A percentile compares a stretch with the other conserved stretches of the same genome.
Evolutionary conservation across 192 early-diverging fungal genomes (phyloP).

Genomic region (Anaeromyces robustus): DNA sequence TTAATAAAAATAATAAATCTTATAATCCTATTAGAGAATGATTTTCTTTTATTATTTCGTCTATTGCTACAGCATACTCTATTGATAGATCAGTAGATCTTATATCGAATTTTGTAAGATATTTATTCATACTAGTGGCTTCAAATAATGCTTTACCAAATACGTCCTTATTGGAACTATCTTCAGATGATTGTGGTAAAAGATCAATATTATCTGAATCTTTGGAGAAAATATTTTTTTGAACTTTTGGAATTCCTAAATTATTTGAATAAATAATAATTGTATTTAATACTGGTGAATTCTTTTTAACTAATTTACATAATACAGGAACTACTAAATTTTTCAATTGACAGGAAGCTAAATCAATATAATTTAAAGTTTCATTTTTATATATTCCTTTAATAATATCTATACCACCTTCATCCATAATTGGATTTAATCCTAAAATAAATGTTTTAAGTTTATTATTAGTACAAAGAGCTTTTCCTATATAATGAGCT

Average conservation of each 20-base stretch:
- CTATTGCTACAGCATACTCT: not conserved
- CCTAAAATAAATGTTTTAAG: not conserved
- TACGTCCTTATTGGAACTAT: not conserved
- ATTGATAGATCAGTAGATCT: not conserved
- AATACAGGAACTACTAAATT: not conserved
- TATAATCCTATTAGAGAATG: not conserved
- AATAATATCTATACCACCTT: not conserved
- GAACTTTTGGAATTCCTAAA: not conserved
- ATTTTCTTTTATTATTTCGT: not conserved
- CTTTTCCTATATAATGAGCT: not conserved
- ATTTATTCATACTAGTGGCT: not conserved
- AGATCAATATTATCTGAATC: not conserved
- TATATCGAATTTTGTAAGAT: not conserved
- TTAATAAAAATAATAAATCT: no score
- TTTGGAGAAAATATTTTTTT: not conserved
- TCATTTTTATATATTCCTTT: not conserved
- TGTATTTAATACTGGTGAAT: not conserved
- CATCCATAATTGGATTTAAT: not conserved
- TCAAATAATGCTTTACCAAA: not conserved
- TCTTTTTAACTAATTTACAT: not conserved
- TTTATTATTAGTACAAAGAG: not conserved
- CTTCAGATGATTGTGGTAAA: not conserved
- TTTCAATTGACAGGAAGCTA: not conserved
- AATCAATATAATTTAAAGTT: not conserved
- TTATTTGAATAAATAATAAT: not conserved